A percentile compares a stretch with the other conserved stretches of the same genome.
phyloP scores from a whole-genome alignment of 495 filamentous ascomycete species.

The Annulohypoxylon bovei region DNA sequence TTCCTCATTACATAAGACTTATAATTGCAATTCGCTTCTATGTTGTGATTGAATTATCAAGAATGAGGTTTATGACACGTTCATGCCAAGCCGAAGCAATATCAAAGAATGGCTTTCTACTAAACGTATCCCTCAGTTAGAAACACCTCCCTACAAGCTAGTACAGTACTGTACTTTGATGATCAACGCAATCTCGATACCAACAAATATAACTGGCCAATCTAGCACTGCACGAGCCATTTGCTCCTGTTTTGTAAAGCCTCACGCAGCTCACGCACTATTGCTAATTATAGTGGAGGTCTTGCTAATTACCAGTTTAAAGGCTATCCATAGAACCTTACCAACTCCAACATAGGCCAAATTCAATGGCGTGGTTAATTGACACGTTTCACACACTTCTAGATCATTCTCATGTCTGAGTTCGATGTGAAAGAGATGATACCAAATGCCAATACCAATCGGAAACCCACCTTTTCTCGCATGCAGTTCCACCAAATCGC shows the following conservation, averaged over 20 bases:
- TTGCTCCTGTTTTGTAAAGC: not conserved
- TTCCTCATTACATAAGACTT: not conserved
- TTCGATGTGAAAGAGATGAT: not conserved
- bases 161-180: not conserved
- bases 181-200: not conserved
- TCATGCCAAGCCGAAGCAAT: not conserved
- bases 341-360: not conserved
- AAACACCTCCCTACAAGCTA: not conserved
- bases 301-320: not conserved
- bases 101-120: not conserved
- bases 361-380: not conserved
- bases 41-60: not conserved
- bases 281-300: not conserved
- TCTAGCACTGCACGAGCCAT: not conserved
- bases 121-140: not conserved
- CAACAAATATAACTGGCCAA: not conserved
- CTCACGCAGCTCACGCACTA: not conserved
- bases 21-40: not conserved
- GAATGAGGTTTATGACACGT: not conserved
- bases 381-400: conserved; percentile 8
- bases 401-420: not conserved
- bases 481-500: not conserved
- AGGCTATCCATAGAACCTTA: not conserved
- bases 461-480: not conserved
- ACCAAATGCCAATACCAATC: not conserved